These are phyloP conservation scores for Oryza officinalis DNA, from an alignment of 176 grass and related monocot species.

Conservation along the genomic window DNA sequence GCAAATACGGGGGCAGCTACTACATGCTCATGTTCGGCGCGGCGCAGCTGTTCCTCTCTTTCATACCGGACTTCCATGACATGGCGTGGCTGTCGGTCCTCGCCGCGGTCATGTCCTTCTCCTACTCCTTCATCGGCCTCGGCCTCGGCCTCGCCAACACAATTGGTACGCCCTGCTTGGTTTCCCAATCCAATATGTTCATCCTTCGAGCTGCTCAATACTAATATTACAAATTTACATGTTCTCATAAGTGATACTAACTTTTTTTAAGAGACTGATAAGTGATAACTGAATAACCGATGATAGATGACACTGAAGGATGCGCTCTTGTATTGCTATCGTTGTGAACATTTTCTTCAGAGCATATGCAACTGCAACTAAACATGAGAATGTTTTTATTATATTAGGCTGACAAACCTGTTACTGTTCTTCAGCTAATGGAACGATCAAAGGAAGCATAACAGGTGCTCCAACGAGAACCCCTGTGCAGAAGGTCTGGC, in stretches of 20 bases:
- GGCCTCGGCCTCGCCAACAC: conserved; percentile 58
- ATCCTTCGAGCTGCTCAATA: not conserved
- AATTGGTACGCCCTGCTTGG: conserved; percentile 39
- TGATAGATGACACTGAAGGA: not conserved
- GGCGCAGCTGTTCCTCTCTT: conserved; percentile 63
- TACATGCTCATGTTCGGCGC: conserved; percentile 74
- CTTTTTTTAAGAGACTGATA: too few relatives aligned
- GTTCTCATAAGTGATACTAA: not conserved
- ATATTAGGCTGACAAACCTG: not conserved
- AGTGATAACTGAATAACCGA: not conserved
- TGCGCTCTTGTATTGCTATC: too few relatives aligned
- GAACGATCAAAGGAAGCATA: conserved; percentile 64
- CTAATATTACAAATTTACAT: too few relatives aligned
- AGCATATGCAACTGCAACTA: not conserved
- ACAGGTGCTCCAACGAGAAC: conserved; percentile 46
- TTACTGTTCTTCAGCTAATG: conserved; percentile 49
- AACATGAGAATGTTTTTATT: not conserved
- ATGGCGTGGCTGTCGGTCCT: conserved; percentile 83
- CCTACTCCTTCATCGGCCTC: conserved; percentile 69
- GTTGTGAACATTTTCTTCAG: too few relatives aligned
- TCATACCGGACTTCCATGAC: conserved; percentile 72
- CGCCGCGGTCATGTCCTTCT: conserved; percentile 79
- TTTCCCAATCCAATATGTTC: not conserved
- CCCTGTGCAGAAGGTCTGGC: conserved; percentile 55
- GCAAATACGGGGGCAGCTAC: conserved; percentile 48